Evolutionary conservation across 2,329 filamentous ascomycete species (phyloP).

Genomic region (Neonectria faginata): DNA sequence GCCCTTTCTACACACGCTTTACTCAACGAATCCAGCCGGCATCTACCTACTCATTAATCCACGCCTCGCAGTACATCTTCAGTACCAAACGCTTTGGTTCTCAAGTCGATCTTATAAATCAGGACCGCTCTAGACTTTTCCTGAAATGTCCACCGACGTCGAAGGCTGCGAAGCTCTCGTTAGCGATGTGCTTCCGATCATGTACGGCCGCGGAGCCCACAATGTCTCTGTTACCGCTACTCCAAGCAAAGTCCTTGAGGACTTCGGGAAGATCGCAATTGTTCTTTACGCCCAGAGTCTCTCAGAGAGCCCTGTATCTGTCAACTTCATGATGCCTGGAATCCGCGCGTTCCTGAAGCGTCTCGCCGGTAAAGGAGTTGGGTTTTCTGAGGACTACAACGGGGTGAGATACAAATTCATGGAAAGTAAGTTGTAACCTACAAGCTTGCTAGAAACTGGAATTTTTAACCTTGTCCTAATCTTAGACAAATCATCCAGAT

Average conservation of each 20-base stretch:
- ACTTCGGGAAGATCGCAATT: not conserved
- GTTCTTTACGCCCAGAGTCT: not conserved
- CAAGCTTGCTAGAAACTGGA: not conserved
- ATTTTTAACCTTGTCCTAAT: not conserved
- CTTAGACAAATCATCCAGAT: not conserved
- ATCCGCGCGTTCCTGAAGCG: not conserved
- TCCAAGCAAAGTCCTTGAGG: not conserved
- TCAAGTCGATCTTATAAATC: not conserved
- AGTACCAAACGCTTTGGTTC: not conserved
- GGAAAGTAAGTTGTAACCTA: not conserved
- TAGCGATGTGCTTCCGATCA: not conserved
- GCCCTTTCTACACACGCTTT: not conserved
- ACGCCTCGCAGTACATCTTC: not conserved
- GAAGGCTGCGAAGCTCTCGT: not conserved
- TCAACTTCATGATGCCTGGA: not conserved
- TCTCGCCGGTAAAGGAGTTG: not conserved
- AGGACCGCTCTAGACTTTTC: not conserved
- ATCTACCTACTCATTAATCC: not conserved
- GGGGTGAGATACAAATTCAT: not conserved
- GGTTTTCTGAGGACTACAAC: not conserved
- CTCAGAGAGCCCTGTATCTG: too few species aligned
- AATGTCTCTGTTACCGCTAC: not conserved
- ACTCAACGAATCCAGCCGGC: not conserved
- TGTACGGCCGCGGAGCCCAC: not conserved
- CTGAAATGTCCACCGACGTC: not conserved